Percentiles rank a stretch among this genome's conserved stretches.
Conservation (phyloP, 495 filamentous ascomycete species). For the Annulohypoxylon moriforme region DNA sequence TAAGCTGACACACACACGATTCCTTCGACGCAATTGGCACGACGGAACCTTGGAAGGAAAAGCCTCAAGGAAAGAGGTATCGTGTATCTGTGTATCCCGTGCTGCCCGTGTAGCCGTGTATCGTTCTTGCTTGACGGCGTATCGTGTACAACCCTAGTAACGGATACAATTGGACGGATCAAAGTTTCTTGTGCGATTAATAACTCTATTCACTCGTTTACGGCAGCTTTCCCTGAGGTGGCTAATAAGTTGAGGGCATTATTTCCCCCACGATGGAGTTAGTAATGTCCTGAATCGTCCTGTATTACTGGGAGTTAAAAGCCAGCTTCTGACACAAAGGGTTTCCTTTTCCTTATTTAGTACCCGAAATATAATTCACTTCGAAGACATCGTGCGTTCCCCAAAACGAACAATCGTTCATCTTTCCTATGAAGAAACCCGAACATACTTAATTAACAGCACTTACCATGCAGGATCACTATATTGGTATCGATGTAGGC, state of each 20-base stretch:
- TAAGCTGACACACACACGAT: conserved; percentile 11
- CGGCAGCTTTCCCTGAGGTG: conserved; percentile 6
- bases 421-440: conserved; percentile 2
- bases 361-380: conserved; percentile 43
- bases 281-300: conserved; percentile 29
- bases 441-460: conserved; percentile 40
- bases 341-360: conserved; percentile 31
- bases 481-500: conserved; percentile 95
- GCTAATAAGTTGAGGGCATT: conserved; percentile 27
- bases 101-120: background rate
- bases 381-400: conserved; percentile 40
- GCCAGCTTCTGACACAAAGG: conserved; percentile 32
- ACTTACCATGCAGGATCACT: conserved; percentile 60
- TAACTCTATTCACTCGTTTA: conserved; percentile 42
- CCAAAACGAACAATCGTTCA: background rate
- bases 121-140: background rate
- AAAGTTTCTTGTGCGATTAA: conserved; percentile 32
- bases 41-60: conserved; percentile 14
- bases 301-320: conserved; percentile 31
- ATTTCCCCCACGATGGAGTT: conserved; percentile 44
- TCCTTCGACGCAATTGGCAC: conserved; percentile 20
- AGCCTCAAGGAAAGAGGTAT: conserved; percentile 15
- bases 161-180: conserved; percentile 30
- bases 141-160: conserved; percentile 20
- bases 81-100: background rate